Evolutionary conservation across 805 yeast species (phyloP).

Genomic region (Candida tallmaniae): DNA sequence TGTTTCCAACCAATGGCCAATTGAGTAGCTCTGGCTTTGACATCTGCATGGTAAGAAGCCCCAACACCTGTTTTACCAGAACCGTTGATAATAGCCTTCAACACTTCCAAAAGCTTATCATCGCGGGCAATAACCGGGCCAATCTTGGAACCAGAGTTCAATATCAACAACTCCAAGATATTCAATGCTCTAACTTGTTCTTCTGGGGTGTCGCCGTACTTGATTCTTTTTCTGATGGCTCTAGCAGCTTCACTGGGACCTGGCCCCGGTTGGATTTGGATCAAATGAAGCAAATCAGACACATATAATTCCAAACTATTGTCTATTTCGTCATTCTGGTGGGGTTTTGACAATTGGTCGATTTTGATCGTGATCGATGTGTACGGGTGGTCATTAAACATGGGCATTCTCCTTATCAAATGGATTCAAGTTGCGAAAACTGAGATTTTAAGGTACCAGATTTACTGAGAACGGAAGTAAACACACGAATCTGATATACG

Average conservation of each 20-base stretch:
- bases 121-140: constrained; percentile 57
- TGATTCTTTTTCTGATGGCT: constrained; percentile 81
- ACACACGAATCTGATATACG: too few species aligned
- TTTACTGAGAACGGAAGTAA: too few species aligned
- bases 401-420: too few species aligned
- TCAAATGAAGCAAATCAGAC: constrained; percentile 54
- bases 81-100: constrained; percentile 47
- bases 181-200: constrained; percentile 65
- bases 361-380: constrained; percentile 67
- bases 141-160: constrained; percentile 41
- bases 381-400: constrained; percentile 50
- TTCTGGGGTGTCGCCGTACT: constrained; percentile 61
- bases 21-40: constrained; percentile 44
- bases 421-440: too few species aligned
- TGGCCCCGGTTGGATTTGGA: constrained; percentile 28
- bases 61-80: constrained; percentile 29
- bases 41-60: constrained; percentile 33
- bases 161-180: constrained; percentile 33
- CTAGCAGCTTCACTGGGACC: constrained; percentile 78
- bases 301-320: constrained; percentile 41
- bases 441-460: too few species aligned
- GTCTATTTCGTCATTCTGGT: constrained; percentile 38
- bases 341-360: constrained; percentile 45
- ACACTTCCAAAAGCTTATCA: constrained; percentile 58
- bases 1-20: constrained; percentile 66